These are phyloP conservation scores for Alectoria sarmentosa DNA, from an alignment of 495 filamentous ascomycete genomes.

Conservation along the genomic window DNA sequence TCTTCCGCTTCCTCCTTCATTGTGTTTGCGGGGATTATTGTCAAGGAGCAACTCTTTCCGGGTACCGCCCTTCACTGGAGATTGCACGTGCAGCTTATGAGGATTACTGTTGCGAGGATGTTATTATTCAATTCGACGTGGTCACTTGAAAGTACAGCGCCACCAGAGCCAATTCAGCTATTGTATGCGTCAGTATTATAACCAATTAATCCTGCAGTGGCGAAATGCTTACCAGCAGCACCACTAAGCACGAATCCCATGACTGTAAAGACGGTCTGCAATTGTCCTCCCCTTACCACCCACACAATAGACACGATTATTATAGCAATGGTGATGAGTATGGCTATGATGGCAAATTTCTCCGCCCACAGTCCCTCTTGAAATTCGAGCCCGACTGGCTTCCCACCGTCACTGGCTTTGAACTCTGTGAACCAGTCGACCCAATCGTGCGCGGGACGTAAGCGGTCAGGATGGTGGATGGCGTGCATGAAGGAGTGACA, in stretches of 20 bases:
- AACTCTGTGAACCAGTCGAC: slow-evolving; percentile 27
- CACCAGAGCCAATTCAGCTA: slow-evolving; percentile 24
- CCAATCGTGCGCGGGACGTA: slow-evolving; percentile 24
- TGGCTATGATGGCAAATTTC: slow-evolving; percentile 24
- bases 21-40: too few relatives aligned
- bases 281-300: slow-evolving; percentile 22
- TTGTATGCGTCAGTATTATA: not conserved
- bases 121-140: slow-evolving; percentile 1
- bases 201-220: too few relatives aligned
- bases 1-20: too few relatives aligned
- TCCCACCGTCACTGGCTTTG: slow-evolving; percentile 18
- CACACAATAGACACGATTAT: slow-evolving; percentile 27
- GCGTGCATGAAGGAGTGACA: slow-evolving; percentile 23
- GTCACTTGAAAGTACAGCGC: slow-evolving; percentile 27
- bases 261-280: slow-evolving; percentile 28
- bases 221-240: slow-evolving; percentile 22
- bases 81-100: too few relatives aligned
- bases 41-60: too few relatives aligned
- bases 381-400: slow-evolving; percentile 23
- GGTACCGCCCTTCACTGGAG: too few relatives aligned
- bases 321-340: slow-evolving; percentile 25
- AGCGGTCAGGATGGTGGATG: slow-evolving; percentile 19
- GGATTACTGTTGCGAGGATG: not conserved
- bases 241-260: slow-evolving; percentile 26
- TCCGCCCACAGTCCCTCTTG: slow-evolving; percentile 26